phyloP scores from a whole-genome alignment of 495 filamentous ascomycete genomes.

The Tuber aestivum region DNA sequence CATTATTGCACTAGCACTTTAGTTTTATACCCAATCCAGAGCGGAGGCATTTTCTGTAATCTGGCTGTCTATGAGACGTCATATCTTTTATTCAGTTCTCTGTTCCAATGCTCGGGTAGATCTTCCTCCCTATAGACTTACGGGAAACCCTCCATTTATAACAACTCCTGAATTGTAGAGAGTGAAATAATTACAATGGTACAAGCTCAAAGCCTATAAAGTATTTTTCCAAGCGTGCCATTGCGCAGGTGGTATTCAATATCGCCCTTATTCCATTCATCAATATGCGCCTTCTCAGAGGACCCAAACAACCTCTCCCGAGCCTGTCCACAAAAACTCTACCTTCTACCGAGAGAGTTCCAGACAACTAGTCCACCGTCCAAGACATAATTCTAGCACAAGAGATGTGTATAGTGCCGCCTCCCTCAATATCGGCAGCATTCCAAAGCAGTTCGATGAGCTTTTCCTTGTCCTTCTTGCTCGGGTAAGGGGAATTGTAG shows the following conservation, averaged over 20 bases:
- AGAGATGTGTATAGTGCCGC: slow-evolving; percentile 79
- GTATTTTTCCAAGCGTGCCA: slow-evolving; percentile 23
- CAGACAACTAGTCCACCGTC: slow-evolving; percentile 57
- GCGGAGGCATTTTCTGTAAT: too few species aligned
- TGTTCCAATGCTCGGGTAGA: too few species aligned
- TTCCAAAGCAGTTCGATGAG: slow-evolving; percentile 69
- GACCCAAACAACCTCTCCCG: slow-evolving; percentile 56
- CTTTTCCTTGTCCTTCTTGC: slow-evolving; percentile 56
- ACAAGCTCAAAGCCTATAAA: background rate
- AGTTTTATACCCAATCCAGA: too few species aligned
- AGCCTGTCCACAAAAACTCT: slow-evolving; percentile 54
- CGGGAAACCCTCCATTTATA: too few species aligned
- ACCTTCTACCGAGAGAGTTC: slow-evolving; percentile 45
- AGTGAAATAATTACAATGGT: background rate
- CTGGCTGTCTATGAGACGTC: too few species aligned
- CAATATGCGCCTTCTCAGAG: slow-evolving; percentile 31
- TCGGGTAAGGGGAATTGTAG: slow-evolving; percentile 60
- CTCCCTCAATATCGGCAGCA: slow-evolving; percentile 64
- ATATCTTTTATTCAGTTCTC: too few species aligned
- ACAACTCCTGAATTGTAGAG: slow-evolving; percentile 9
- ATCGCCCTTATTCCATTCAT: slow-evolving; percentile 38
- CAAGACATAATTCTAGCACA: slow-evolving; percentile 73
- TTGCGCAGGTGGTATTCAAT: slow-evolving; percentile 19
- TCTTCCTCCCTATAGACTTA: too few species aligned
- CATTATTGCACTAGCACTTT: too few species aligned